Percentiles rank a stretch among this genome's conserved stretches.
Conservation (phyloP, 352 stramenopile genomes). For the Phytophthora hybrid region DNA sequence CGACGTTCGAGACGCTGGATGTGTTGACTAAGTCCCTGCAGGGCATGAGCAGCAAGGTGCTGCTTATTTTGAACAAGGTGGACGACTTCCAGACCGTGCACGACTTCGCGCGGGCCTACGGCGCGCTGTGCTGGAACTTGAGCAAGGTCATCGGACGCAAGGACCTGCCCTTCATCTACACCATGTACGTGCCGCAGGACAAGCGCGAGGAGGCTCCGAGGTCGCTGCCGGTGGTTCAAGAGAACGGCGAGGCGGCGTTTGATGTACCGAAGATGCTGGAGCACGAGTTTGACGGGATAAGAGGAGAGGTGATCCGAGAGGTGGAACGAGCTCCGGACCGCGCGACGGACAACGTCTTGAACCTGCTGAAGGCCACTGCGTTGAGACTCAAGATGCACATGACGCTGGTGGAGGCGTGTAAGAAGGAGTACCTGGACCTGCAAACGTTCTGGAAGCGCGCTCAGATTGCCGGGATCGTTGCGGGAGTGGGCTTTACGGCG, state of each 20-base stretch:
- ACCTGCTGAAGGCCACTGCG: constrained; percentile 81
- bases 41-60: constrained; percentile 82
- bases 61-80: constrained; percentile 91
- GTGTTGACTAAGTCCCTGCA: constrained; percentile 83
- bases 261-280: constrained; percentile 82
- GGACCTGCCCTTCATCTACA: constrained; percentile 90
- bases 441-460: constrained; percentile 79
- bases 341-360: constrained; percentile 86
- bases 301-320: constrained; percentile 86
- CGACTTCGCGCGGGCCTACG: constrained; percentile 88
- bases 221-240: constrained; percentile 18
- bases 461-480: constrained; percentile 68
- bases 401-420: constrained; percentile 78
- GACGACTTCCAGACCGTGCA: constrained; percentile 90
- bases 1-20: constrained; percentile 90
- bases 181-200: constrained; percentile 87
- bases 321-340: constrained; percentile 83
- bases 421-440: constrained; percentile 80
- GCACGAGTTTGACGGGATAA: constrained; percentile 88
- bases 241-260: constrained; percentile 25
- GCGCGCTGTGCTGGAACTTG: constrained; percentile 89
- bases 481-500: constrained; percentile 66
- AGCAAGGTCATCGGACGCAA: constrained; percentile 90
- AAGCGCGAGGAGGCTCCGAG: constrained; percentile 40
- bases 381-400: constrained; percentile 88